Conservation (phyloP, 2,329 filamentous ascomycete species). For the Paracamarosporium sp. region DNA sequence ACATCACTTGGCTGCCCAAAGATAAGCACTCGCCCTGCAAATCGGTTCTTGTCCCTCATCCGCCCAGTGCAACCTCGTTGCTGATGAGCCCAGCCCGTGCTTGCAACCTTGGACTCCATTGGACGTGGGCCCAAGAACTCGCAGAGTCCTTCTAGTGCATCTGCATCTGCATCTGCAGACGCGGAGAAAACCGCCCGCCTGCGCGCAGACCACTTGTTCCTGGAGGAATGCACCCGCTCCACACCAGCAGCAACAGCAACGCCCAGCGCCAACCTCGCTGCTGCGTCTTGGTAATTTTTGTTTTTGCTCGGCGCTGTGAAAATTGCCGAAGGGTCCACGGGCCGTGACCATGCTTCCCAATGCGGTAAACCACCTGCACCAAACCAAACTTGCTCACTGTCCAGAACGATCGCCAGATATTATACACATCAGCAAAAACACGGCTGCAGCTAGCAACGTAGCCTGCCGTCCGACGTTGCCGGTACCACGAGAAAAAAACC, state of each 20-base stretch:
- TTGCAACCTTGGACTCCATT: conserved; percentile 8
- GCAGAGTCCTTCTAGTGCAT: not conserved
- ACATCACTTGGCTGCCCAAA: not conserved
- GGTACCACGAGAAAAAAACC: not conserved
- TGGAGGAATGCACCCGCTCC: not conserved
- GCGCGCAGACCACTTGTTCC: not conserved
- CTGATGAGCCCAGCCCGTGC: conserved; percentile 14
- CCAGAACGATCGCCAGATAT: not conserved
- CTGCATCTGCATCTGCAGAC: not conserved
- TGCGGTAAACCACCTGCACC: conserved; percentile 3
- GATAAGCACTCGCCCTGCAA: conserved; percentile 11
- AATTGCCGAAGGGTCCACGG: no score
- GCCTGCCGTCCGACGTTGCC: not conserved
- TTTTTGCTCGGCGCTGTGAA: no score
- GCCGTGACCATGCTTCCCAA: conserved; percentile 3
- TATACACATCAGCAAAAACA: not conserved
- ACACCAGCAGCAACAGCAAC: not conserved
- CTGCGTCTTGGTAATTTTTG: conserved; percentile 1
- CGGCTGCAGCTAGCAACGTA: not conserved
- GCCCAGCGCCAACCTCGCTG: not conserved
- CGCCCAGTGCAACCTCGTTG: conserved; percentile 11
- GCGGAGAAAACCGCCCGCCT: not conserved
- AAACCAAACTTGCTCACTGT: not conserved
- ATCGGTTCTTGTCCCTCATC: conserved; percentile 16
- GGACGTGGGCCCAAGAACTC: conserved; percentile 5